Base-by-base conservation (phyloP, 108 stramenopile genomes). In the Schizochytrium sp. region DNA sequence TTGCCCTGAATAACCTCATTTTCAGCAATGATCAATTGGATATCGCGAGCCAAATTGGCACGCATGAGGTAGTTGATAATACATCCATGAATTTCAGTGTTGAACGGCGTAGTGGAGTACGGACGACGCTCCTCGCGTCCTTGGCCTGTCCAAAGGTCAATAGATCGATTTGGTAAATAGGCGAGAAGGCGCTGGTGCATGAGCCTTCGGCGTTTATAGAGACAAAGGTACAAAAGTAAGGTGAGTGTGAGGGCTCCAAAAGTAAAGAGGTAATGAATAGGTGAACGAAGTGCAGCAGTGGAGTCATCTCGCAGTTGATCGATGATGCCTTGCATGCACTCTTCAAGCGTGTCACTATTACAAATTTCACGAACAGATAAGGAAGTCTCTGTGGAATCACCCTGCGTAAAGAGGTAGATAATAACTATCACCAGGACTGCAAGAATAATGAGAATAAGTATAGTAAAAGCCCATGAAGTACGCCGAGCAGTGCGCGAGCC, bases 211-310 rank as follows among this genome's bases (percentile, higher is more conserved):
- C 76, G 76, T 28, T 83, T 83, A 53, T 55, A 55, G 1, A 49
- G 47, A 40, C 53, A 83, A 38, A 12, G 15, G 40, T 55, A 83
- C 47, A 55, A 38, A 7, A 83, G 55, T 2, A 83, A 1, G 10
- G 76, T 83, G 15, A 42, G 1, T 47, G 50, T 50, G 53, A 83
- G 15, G 1, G 76, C 76, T 5, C 76, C 76, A 42, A 83, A 56
- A 10, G 76, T 83, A 55, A 83, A 83, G 53, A 83, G 47, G 28
- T 55, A 83, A 53, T 83, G 76, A 13, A 55, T 55, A 38, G 76
- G 76, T 42, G 76, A 83, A 5, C 76, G 5, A 5, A 83, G 76
- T 38, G 76, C 76, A 15, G 76, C 76, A 56, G 76, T 83, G n/a
- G 76, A 83, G 53, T 83, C 76, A 53, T 83, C 76, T 1, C 53